These are phyloP conservation scores for Bipolaris gigantea DNA, from an alignment of 2,329 filamentous ascomycete species.

Conservation along the genomic window DNA sequence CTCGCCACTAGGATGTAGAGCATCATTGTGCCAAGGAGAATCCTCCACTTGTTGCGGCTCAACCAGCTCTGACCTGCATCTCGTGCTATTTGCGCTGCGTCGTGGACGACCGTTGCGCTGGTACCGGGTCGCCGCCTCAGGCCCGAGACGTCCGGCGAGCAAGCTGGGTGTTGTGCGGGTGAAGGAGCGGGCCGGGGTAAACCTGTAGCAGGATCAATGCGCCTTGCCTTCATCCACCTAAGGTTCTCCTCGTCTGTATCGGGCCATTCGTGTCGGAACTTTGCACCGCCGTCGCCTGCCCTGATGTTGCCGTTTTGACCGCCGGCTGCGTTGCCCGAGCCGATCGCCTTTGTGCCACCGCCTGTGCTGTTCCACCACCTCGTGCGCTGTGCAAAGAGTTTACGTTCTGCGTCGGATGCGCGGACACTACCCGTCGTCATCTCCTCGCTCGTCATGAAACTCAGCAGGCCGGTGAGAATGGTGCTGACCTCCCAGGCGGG, in stretches of 20 bases:
- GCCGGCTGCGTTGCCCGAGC: conserved; percentile 35
- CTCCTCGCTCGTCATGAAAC: conserved; percentile 98
- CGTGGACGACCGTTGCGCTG: conserved; percentile 72
- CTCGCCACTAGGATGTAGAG: conserved; percentile 81
- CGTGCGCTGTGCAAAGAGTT: conserved; percentile 73
- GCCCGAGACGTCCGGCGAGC: conserved; percentile 64
- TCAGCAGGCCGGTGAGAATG: conserved; percentile 89
- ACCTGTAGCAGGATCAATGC: conserved; percentile 77
- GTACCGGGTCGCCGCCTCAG: conserved; percentile 64
- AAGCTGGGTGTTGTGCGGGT: conserved; percentile 51
- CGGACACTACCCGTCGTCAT: conserved; percentile 94
- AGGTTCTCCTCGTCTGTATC: conserved; percentile 88
- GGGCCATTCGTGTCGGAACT: conserved; percentile 87
- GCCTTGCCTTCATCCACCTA: conserved; percentile 84
- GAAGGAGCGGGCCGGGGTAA: conserved; percentile 58
- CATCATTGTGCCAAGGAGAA: conserved; percentile 72
- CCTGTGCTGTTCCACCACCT: conserved; percentile 98
- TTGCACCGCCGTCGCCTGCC: conserved; percentile 86
- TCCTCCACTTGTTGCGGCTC: conserved; percentile 73
- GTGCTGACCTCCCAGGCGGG: conserved; percentile 98
- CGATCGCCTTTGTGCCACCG: conserved; percentile 68
- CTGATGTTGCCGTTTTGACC: conserved; percentile 70
- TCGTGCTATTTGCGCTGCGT: conserved; percentile 69
- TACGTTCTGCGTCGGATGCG: conserved; percentile 74
- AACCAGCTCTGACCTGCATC: conserved; percentile 84